These are phyloP conservation scores for Colletotrichum musicola DNA, from an alignment of 2,329 filamentous ascomycete species.

Conservation along the genomic window DNA sequence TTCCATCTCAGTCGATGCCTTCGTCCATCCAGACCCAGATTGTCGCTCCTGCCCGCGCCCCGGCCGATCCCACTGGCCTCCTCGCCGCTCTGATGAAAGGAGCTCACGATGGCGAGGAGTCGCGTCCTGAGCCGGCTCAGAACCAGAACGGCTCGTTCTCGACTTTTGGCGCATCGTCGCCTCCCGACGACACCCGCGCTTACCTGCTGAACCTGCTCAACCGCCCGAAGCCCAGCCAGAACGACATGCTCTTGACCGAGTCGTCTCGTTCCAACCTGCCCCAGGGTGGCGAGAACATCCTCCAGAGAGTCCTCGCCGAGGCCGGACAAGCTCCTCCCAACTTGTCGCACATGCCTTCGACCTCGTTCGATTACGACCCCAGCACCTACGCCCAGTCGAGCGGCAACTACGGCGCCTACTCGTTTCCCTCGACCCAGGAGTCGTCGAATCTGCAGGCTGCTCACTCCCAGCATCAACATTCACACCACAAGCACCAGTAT, in stretches of 20 bases:
- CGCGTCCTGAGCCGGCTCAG: constrained; percentile 45
- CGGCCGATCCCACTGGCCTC: constrained; percentile 68
- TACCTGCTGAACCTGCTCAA: constrained; percentile 89
- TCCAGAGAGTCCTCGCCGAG: constrained; percentile 35
- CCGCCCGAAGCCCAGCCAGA: constrained; percentile 76
- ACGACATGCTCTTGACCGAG: constrained; percentile 60
- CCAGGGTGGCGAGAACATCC: constrained; percentile 40
- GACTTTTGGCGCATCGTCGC: constrained; percentile 62
- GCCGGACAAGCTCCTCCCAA: constrained; percentile 30
- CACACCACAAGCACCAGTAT: constrained; percentile 31
- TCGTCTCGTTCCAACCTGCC: constrained; percentile 51
- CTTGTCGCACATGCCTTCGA: constrained; percentile 39
- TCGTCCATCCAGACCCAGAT: constrained; percentile 56
- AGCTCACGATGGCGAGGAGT: constrained; percentile 61
- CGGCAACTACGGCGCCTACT: constrained; percentile 40
- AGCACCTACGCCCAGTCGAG: constrained; percentile 41
- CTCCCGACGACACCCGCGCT: constrained; percentile 80
- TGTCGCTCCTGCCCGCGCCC: constrained; percentile 68
- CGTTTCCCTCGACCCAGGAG: constrained; percentile 39
- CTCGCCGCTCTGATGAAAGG: constrained; percentile 73
- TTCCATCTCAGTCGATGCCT: constrained; percentile 41
- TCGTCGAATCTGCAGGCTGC: constrained; percentile 39
- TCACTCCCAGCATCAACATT: constrained; percentile 35
- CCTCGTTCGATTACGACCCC: constrained; percentile 43
- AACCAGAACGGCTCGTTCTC: constrained; percentile 46